Percentiles rank a stretch among this genome's conserved stretches.
Evolutionary conservation across 352 stramenopile species (phyloP).

Genomic region (Pythium dissimile): DNA sequence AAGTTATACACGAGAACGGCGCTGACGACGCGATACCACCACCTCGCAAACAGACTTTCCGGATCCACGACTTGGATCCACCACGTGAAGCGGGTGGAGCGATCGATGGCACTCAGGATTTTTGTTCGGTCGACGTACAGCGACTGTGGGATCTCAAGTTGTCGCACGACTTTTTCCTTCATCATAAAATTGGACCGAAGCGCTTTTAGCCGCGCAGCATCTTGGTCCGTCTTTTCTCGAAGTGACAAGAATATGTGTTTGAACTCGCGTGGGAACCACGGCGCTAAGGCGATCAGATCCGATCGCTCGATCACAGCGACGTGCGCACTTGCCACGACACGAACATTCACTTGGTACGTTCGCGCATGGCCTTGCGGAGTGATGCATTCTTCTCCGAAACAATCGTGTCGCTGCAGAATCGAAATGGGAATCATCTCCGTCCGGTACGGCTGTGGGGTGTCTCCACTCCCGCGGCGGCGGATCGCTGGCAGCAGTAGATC

Average conservation of each 20-base stretch:
- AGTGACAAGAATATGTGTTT: slow-evolving; percentile 8
- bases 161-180: slow-evolving; percentile 40
- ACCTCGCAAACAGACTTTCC: slow-evolving; percentile 36
- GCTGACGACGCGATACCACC: slow-evolving; percentile 55
- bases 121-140: slow-evolving; percentile 43
- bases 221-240: not conserved
- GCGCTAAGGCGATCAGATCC: slow-evolving; percentile 34
- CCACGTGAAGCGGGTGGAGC: not conserved
- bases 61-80: slow-evolving; percentile 34
- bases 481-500: slow-evolving; percentile 5
- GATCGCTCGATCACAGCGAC: slow-evolving; percentile 40
- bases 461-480: not conserved
- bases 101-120: not conserved
- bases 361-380: not conserved
- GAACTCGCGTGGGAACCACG: slow-evolving; percentile 39
- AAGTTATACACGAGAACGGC: slow-evolving; percentile 41
- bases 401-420: slow-evolving; percentile 48
- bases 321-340: slow-evolving; percentile 46
- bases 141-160: slow-evolving; percentile 39
- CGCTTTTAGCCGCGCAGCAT: slow-evolving; percentile 23
- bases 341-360: slow-evolving; percentile 48
- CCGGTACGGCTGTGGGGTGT: not conserved
- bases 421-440: slow-evolving; percentile 35
- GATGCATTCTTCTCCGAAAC: slow-evolving; percentile 63
- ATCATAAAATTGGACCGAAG: slow-evolving; percentile 41